These are phyloP conservation scores for Claviceps monticola DNA, from an alignment of 2,329 filamentous ascomycete species.

Conservation along the genomic window DNA sequence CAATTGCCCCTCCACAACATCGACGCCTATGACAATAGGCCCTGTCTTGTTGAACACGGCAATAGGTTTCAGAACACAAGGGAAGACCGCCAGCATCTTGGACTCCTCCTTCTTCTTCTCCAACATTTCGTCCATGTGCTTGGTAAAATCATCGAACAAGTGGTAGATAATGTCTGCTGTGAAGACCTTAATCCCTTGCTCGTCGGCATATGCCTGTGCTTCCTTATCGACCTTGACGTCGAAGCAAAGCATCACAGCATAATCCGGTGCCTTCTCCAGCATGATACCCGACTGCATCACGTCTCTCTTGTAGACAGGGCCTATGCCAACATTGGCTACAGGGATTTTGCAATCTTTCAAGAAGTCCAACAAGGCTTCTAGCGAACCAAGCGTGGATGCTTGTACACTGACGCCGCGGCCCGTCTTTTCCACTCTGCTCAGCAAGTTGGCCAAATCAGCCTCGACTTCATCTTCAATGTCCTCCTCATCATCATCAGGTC, in stretches of 20 bases:
- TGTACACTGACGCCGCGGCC: conserved; percentile 94
- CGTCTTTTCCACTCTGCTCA: conserved; percentile 81
- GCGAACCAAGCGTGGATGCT: conserved; percentile 89
- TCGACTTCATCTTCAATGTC: conserved; percentile 95
- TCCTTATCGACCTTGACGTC: conserved; percentile 99
- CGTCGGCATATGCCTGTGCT: conserved; percentile 77
- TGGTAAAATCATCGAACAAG: conserved; percentile 90
- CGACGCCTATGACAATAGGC: conserved; percentile 89
- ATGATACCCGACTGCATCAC: conserved; percentile 92
- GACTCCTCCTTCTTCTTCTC: conserved; percentile 93
- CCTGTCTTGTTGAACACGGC: conserved; percentile 97
- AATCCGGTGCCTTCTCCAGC: conserved; percentile 90
- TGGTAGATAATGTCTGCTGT: conserved; percentile 99
- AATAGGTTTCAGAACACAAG: conserved; percentile 77
- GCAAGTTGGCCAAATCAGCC: conserved; percentile 79
- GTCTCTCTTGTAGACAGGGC: conserved; percentile 94
- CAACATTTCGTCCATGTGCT: conserved; percentile 76
- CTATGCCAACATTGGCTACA: conserved; percentile 92
- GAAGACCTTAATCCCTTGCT: conserved; percentile 94
- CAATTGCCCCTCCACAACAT: conserved; percentile 83
- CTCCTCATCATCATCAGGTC: conserved; percentile 90
- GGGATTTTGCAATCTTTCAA: conserved; percentile 92
- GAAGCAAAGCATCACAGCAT: conserved; percentile 98
- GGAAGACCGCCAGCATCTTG: conserved; percentile 93
- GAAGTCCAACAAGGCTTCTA: conserved; percentile 94